These are phyloP conservation scores for Debaryomyces fabryi DNA, from an alignment of 1,139 yeast species.

Conservation along the genomic window DNA sequence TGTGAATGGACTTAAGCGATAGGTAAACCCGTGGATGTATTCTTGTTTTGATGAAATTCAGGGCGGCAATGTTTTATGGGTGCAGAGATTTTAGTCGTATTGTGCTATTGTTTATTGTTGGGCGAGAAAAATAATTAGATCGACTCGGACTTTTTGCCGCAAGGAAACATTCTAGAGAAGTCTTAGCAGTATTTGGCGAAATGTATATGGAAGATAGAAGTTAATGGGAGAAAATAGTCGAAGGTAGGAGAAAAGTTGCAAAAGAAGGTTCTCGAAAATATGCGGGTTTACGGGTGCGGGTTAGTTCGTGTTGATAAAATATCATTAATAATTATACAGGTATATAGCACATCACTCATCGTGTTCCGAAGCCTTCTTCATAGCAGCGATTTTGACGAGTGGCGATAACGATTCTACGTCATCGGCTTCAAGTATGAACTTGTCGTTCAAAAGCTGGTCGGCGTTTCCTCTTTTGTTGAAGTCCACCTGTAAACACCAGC, in stretches of 20 bases:
- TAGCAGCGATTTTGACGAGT: constrained; percentile 81
- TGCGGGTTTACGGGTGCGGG: not conserved
- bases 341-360: constrained; percentile 25
- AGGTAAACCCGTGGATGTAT: not conserved
- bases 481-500: constrained; percentile 82
- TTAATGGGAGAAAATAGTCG: not conserved
- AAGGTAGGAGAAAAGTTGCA: not conserved
- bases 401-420: constrained; percentile 80
- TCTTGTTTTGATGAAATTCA: not conserved
- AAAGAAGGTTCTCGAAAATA: not conserved
- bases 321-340: constrained; percentile 1
- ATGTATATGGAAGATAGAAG: no score
- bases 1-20: not conserved
- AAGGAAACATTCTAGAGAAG: not conserved
- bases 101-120: not conserved
- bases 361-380: constrained; percentile 66
- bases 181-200: not conserved
- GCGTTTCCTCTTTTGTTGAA: constrained; percentile 86
- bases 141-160: not conserved
- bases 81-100: not conserved
- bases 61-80: not conserved
- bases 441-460: constrained; percentile 68
- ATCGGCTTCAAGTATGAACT: constrained; percentile 74
- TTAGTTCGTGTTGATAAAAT: not conserved
- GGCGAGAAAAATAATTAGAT: not conserved